Evolutionary conservation across 116 monocot genomes (phyloP), one percentile per base, ranked within the genome.

Genomic region (Cymodocea nodosa): DNA sequence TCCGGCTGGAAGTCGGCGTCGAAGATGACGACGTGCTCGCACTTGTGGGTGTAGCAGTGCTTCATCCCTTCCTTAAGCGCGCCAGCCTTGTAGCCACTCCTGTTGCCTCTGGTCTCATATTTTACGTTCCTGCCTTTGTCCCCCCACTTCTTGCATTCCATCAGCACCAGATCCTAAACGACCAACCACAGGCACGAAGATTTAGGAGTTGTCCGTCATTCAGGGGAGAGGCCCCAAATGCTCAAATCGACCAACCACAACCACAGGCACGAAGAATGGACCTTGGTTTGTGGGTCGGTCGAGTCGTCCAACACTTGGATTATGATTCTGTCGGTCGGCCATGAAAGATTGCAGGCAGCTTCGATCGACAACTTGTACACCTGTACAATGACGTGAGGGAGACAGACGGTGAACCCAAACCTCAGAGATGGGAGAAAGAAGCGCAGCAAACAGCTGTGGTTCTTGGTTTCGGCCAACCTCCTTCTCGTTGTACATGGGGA

Each of bases 281-380:
- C 89, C 83, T 85, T 90, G 12, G 83, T 65, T 52, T 54, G 56
- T 18, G 74, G 73, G 60, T 88, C 85, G 16, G 93, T 93, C 10
- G 93, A 93, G 35, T 93, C 93, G 67, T 93, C 93, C 35, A 88
- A 71, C 12, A 93, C 89, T 69, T 93, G 85, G 35, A 93, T 78
- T 51, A 88, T 76, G 30, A 93, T 39, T 36, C 88, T 62, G 52
- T 88, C 81, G 2, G 77, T 50, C 24, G 93, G 93, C 93, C 88
- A 88, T 16, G 58, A 66, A 18, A 89, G 73, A 35, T 64, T 52
- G 50, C 88, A 93, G 6, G 81, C 88, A 40, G 88, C 92, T 66
- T 83, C 89, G 51, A 93, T 89, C 18, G 89, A 89, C 15, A 83
- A 63, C 81, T 85, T 78, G 67, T 85, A 93, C 51, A 93, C 85